phyloP scores from a whole-genome alignment of 176 grass and related monocot species.

The Secale cereale region DNA sequence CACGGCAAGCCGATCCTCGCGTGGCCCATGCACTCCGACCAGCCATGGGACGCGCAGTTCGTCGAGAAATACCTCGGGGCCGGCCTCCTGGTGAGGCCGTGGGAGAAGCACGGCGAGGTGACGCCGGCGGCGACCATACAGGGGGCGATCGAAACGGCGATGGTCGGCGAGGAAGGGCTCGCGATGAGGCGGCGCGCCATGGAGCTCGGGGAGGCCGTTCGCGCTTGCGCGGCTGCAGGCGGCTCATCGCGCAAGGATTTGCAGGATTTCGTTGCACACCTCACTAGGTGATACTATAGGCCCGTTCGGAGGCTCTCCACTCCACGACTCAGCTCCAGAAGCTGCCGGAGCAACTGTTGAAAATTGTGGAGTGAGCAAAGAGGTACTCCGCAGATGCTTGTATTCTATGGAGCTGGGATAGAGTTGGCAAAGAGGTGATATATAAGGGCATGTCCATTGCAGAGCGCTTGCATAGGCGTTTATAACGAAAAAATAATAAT shows the following conservation, averaged over 20 bases:
- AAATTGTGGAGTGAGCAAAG: too few species aligned
- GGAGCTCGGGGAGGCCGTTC: neutral
- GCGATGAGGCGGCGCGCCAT: neutral
- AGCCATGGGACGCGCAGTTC: constrained; percentile 50
- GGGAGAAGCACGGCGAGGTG: constrained; percentile 22
- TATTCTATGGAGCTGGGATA: too few species aligned
- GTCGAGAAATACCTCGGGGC: constrained; percentile 34
- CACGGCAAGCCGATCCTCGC: constrained; percentile 56
- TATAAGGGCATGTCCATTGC: too few species aligned
- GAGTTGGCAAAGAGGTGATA: too few species aligned
- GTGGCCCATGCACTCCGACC: constrained; percentile 83
- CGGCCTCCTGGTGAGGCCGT: constrained; percentile 21
- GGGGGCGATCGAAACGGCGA: neutral
- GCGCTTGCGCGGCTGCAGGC: neutral
- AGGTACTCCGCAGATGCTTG: too few species aligned
- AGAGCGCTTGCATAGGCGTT: too few species aligned
- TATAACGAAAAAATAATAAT: too few species aligned
- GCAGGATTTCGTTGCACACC: neutral
- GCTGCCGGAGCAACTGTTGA: too few species aligned
- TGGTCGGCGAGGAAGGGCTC: neutral
- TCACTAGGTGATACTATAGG: neutral
- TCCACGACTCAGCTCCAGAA: too few species aligned
- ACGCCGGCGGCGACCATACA: neutral
- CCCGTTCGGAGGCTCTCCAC: too few species aligned
- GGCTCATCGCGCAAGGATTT: neutral